Evolutionary conservation across 2,329 filamentous ascomycete genomes (phyloP).

Genomic region (Whalleya microplaca): DNA sequence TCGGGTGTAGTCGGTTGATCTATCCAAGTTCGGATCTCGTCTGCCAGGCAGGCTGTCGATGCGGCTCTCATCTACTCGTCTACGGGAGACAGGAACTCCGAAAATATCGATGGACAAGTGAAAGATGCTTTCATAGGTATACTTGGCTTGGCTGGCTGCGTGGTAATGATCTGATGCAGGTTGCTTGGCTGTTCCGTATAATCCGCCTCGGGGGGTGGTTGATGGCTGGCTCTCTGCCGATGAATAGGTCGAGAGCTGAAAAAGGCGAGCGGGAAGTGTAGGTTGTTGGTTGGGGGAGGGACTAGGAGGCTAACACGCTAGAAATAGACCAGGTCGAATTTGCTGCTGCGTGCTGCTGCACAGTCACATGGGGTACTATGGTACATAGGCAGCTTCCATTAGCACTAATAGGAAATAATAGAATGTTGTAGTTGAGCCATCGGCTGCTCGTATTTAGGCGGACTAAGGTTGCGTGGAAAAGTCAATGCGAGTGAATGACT

Average conservation of each 20-base stretch:
- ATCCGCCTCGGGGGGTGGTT: no score
- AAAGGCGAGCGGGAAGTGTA: background rate
- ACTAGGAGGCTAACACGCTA: no score
- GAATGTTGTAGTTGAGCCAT: no score
- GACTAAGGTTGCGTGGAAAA: background rate
- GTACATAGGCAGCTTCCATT: no score
- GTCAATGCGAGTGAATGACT: background rate
- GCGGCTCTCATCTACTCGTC: conserved; percentile 27
- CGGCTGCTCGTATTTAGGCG: background rate
- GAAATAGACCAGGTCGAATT: no score
- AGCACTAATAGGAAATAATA: no score
- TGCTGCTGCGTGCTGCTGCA: no score
- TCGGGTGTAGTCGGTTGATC: conserved; percentile 22
- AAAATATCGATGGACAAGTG: background rate
- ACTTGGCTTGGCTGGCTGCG: background rate
- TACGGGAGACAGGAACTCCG: conserved; percentile 5
- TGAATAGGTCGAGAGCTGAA: background rate
- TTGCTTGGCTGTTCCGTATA: background rate
- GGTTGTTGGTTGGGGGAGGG: no score
- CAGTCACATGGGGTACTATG: no score
- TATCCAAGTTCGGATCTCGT: conserved; percentile 25
- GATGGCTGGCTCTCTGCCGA: no score
- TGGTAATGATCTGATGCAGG: background rate
- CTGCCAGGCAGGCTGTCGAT: conserved; percentile 22
- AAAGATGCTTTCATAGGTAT: background rate